Percentiles rank a stretch among this genome's conserved stretches.
Conservation (phyloP, 371 early-diverging fungal genomes). For the Mucor circinelloides region DNA sequence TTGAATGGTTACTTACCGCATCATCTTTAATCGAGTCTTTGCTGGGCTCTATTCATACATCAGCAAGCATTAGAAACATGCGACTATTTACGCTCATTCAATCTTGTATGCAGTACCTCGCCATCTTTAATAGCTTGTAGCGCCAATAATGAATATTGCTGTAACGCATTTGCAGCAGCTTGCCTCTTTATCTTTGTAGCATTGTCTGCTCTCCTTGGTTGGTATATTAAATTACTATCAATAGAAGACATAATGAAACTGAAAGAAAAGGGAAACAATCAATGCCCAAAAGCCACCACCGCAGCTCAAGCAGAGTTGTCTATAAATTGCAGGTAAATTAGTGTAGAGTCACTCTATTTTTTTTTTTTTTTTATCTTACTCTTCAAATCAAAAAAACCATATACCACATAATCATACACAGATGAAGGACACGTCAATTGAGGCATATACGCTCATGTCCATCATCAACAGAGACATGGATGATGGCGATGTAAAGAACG, state of each 20-base stretch:
- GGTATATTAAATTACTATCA: slow-evolving; percentile 7
- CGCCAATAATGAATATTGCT: slow-evolving; percentile 28
- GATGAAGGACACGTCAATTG: slow-evolving; percentile 28
- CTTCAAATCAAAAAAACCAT: neutral
- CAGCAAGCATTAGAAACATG: neutral
- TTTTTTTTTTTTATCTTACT: neutral
- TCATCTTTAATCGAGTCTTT: slow-evolving; percentile 30
- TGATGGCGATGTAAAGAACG: slow-evolving; percentile 45
- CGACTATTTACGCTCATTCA: neutral
- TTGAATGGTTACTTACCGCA: slow-evolving; percentile 16
- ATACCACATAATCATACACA: neutral
- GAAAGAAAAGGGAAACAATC: neutral
- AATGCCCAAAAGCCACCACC: neutral
- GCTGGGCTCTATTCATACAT: slow-evolving; percentile 26
- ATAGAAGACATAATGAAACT: neutral
- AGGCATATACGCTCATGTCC: slow-evolving; percentile 42
- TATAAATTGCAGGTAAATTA: neutral
- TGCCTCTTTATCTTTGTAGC: slow-evolving; percentile 23
- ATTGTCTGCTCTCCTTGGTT: slow-evolving; percentile 23
- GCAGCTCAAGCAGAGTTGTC: neutral
- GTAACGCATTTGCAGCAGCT: slow-evolving; percentile 29
- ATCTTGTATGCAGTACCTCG: slow-evolving; percentile 12
- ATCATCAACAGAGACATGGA: slow-evolving; percentile 49
- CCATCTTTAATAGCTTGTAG: slow-evolving; percentile 24
- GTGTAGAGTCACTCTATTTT: neutral